Conservation (phyloP, 257 asterid genomes). For the Solanum rostratum region DNA sequence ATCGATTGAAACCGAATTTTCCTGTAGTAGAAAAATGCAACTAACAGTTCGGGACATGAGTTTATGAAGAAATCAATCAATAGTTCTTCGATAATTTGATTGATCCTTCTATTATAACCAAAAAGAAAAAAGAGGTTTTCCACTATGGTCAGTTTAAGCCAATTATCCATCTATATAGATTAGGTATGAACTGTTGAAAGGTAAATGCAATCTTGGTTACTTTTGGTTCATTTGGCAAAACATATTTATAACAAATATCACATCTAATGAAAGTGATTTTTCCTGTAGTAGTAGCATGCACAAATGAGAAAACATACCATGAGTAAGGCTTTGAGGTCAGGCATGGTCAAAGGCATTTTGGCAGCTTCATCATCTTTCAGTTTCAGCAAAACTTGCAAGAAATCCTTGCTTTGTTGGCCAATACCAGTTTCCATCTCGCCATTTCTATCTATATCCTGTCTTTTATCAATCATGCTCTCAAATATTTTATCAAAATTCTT, state of each 20-base stretch:
- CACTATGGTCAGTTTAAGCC: neutral
- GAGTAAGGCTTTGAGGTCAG: slow-evolving; percentile 61
- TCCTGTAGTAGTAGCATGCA: neutral
- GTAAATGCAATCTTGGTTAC: neutral
- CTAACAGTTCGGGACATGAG: neutral
- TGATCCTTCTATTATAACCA: neutral
- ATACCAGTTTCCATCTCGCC: neutral
- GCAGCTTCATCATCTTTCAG: slow-evolving; percentile 39
- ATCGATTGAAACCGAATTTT: neutral
- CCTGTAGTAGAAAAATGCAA: neutral
- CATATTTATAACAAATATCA: neutral
- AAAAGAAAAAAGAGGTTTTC: neutral
- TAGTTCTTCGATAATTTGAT: neutral
- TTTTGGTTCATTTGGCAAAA: neutral
- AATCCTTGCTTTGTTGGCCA: slow-evolving; percentile 32
- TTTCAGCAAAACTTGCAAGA: slow-evolving; percentile 44
- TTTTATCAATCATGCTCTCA: slow-evolving; percentile 34
- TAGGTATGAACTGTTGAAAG: neutral
- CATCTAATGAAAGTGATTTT: neutral
- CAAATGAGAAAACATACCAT: slow-evolving; percentile 31
- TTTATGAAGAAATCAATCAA: neutral
- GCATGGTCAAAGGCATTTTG: slow-evolving; percentile 40
- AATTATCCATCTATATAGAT: neutral
- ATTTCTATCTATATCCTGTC: slow-evolving; percentile 10
- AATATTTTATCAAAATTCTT: slow-evolving; percentile 45